Base-by-base conservation (phyloP, 2,329 filamentous ascomycete genomes). In the Monilinia fructicola region DNA sequence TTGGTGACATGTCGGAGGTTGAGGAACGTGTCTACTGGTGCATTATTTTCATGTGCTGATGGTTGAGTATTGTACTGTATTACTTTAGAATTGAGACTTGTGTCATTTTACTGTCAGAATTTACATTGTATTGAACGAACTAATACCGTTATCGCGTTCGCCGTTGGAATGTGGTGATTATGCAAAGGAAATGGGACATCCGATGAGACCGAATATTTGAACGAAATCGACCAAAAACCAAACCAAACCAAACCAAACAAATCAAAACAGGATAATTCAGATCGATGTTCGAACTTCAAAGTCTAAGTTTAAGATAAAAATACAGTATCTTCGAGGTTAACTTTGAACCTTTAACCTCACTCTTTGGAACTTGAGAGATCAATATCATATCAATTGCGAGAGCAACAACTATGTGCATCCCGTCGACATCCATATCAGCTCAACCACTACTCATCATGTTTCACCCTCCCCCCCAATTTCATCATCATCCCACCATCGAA, bases 391-490 rank as follows among this genome's bases (percentile, higher is more conserved):
- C 14, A 12, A 60, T 38, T 35, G 44, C 56, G n/a, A 40, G 31
- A 40, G 53, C 53, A 31, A 40, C 53, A 23, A 23, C 53, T 40
- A 55, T 38, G 11, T 54, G 53, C 53, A 38, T 54, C 28, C 35
- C n/a, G n/a, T n/a, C n/a, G n/a, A n/a, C n/a, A n/a, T n/a, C n/a
- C 2, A 12, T 12, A 35, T 38, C 31, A 48, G 26, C 42, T 59
- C 56, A 35, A 48, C 56, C 7, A n/a, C 18, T 11, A 35, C n/a
- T n/a, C n/a, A n/a, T 38, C 21, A 16, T 50, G 28, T 50, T 38
- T 60, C 28, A 26, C n/a, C 44, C 56, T 50, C 28, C 44, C n/a
- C 21, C 11, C 28, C 44, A 60, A 60, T 50, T 50, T 60, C 56
- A 60, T 44, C 56, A 48, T 59, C 28, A 60, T 50, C 28, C 26